Conservation (phyloP, 352 stramenopile genomes). For the Globisporangium nagaii region DNA sequence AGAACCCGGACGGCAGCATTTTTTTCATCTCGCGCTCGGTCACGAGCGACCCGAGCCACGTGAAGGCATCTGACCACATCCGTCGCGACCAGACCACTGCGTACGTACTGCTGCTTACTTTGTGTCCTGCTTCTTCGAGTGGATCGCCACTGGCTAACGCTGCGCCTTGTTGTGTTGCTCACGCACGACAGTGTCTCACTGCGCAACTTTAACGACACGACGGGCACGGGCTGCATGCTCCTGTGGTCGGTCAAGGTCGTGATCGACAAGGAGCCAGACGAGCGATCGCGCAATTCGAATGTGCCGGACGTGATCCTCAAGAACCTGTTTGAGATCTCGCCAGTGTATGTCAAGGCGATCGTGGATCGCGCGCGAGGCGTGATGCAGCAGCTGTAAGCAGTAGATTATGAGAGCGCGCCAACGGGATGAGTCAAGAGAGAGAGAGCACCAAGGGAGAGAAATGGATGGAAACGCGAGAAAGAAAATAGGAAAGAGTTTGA, state of each 20-base stretch:
- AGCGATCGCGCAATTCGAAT: slow-evolving; percentile 73
- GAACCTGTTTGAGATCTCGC: slow-evolving; percentile 85
- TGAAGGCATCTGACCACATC: slow-evolving; percentile 58
- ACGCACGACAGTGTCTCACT: slow-evolving; percentile 52
- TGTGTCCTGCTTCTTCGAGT: neutral
- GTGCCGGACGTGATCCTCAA: slow-evolving; percentile 84
- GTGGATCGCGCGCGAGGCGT: slow-evolving; percentile 62
- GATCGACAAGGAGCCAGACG: slow-evolving; percentile 69
- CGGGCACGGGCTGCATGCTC: slow-evolving; percentile 58
- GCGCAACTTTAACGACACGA: slow-evolving; percentile 74
- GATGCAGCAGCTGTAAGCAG: slow-evolving; percentile 33
- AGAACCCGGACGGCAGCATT: slow-evolving; percentile 67
- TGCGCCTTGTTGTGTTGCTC: neutral
- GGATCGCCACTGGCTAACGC: neutral
- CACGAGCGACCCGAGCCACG: slow-evolving; percentile 64
- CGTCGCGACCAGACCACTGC: slow-evolving; percentile 72
- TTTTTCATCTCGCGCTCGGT: slow-evolving; percentile 62
- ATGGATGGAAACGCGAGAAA: neutral
- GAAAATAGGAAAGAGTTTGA: neutral
- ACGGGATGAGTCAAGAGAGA: slow-evolving; percentile 1
- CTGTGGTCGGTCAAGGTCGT: slow-evolving; percentile 83
- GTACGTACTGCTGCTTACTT: slow-evolving; percentile 31
- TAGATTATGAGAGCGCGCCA: neutral
- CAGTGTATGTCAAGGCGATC: slow-evolving; percentile 80
- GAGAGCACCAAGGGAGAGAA: slow-evolving; percentile 9